Evolutionary conservation across 495 filamentous ascomycete species (phyloP).

Genomic region (Penicillium canescens): DNA sequence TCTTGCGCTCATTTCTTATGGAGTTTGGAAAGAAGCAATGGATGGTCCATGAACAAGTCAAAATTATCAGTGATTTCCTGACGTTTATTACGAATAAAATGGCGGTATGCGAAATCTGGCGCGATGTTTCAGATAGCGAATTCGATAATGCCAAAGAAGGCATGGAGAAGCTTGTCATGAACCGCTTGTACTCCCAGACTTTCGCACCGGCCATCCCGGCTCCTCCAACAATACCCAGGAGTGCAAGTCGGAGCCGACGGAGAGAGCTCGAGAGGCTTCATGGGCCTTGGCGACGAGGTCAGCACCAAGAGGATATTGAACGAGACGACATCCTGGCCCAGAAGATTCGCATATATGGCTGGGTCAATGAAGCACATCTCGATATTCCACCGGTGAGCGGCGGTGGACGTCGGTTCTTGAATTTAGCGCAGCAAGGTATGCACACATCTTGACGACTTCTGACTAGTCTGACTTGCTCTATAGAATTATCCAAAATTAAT

Average conservation of each 20-base stretch:
- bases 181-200: slow-evolving; percentile 91
- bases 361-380: slow-evolving; percentile 91
- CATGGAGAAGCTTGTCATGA: slow-evolving; percentile 99
- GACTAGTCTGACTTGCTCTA: slow-evolving; percentile 23
- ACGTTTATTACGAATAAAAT: slow-evolving; percentile 99
- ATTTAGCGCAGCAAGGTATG: slow-evolving; percentile 82
- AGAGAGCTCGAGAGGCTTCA: slow-evolving; percentile 66
- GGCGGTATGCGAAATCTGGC: slow-evolving; percentile 97
- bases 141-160: slow-evolving; percentile 98
- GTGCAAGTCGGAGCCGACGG: slow-evolving; percentile 64
- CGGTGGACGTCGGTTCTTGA: slow-evolving; percentile 82
- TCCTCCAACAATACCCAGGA: slow-evolving; percentile 66
- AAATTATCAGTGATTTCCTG: slow-evolving; percentile 96
- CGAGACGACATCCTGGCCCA: slow-evolving; percentile 92
- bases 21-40: slow-evolving; percentile 98
- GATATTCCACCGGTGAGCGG: slow-evolving; percentile 88
- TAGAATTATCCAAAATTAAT: slow-evolving; percentile 92
- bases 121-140: slow-evolving; percentile 90
- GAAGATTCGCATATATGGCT: slow-evolving; percentile 94
- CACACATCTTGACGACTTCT: background rate
- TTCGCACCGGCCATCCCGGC: slow-evolving; percentile 92
- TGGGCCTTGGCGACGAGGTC: slow-evolving; percentile 82
- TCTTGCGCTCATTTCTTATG: slow-evolving; percentile 86
- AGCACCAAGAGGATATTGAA: slow-evolving; percentile 98
- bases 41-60: slow-evolving; percentile 99